A percentile compares a stretch with the other conserved stretches of the same genome.
Conservation (phyloP, 176 grass and related monocot species). For the Pontederia crassipes region DNA sequence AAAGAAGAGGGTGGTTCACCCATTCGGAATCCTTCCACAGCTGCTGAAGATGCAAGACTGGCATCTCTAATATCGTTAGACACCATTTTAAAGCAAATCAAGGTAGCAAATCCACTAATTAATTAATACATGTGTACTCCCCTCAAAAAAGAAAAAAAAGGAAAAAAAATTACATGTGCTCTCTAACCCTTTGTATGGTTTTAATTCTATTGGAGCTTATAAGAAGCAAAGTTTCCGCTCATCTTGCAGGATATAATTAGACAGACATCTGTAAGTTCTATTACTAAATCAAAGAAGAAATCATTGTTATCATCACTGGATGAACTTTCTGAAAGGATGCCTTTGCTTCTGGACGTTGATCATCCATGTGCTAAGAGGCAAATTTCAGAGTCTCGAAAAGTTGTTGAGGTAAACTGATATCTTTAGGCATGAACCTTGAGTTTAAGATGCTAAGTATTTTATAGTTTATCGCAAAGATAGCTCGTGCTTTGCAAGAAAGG, state of each 20-base stretch:
- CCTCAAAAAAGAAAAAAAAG: too few relatives aligned
- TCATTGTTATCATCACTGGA: conserved; percentile 56
- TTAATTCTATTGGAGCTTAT: too few relatives aligned
- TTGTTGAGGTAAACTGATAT: conserved; percentile 53
- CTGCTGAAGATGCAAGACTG: conserved; percentile 89
- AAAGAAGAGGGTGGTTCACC: conserved; percentile 99
- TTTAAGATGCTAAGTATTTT: too few relatives aligned
- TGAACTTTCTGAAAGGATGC: conserved; percentile 71
- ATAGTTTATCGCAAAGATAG: too few relatives aligned
- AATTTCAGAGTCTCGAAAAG: conserved; percentile 52
- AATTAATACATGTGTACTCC: not conserved
- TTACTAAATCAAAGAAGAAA: conserved; percentile 89
- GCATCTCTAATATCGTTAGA: conserved; percentile 99
- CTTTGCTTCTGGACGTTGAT: conserved; percentile 93
- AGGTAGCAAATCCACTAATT: conserved; percentile 29
- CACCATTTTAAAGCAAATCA: conserved; percentile 83
- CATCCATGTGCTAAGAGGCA: conserved; percentile 91
- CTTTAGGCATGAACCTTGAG: too few relatives aligned
- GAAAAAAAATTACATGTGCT: too few relatives aligned
- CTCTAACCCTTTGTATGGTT: too few relatives aligned
- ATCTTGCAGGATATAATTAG: conserved; percentile 60
- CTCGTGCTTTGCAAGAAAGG: too few relatives aligned
- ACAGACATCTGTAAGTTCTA: conserved; percentile 56
- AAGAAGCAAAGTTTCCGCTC: not conserved
- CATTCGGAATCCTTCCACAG: conserved; percentile 88